Percentiles rank a stretch among this genome's conserved stretches.
These are phyloP conservation scores for Hibiscus mutabilis DNA, from an alignment of 345 rosid species.

Conservation along the genomic window DNA sequence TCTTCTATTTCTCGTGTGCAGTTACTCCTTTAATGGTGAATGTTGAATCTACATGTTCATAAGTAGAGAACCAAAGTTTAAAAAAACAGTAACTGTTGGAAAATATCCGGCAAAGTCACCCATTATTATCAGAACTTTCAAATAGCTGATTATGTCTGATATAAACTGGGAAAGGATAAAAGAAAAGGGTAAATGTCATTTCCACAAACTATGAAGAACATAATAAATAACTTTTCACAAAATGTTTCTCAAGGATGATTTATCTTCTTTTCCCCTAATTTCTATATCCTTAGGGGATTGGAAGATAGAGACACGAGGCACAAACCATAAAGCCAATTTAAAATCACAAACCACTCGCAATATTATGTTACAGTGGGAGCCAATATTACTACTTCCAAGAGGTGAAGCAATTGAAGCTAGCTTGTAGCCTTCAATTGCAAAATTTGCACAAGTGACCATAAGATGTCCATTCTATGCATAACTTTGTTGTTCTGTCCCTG, in stretches of 20 bases:
- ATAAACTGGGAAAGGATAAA: not conserved
- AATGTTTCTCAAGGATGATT: not conserved
- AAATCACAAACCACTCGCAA: conserved; percentile 22
- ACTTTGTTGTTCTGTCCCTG: conserved; percentile 69
- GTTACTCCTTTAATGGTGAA: not conserved
- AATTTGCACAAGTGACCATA: conserved; percentile 83
- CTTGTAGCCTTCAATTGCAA: conserved; percentile 59
- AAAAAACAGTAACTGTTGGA: not conserved
- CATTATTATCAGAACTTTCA: conserved; percentile 12
- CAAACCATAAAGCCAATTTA: conserved; percentile 16
- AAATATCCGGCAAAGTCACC: conserved; percentile 8
- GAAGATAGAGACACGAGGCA: conserved; percentile 17
- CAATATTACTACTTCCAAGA: conserved; percentile 15
- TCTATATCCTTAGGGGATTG: not conserved
- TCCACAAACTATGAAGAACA: conserved; percentile 9
- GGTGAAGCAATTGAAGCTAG: conserved; percentile 21
- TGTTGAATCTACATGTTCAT: not conserved
- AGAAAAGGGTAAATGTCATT: not conserved
- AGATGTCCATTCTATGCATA: conserved; percentile 84
- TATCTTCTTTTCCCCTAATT: not conserved
- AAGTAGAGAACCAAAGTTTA: not conserved
- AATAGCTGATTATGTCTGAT: conserved; percentile 12
- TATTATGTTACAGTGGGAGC: conserved; percentile 19
- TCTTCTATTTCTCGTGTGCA: not conserved
- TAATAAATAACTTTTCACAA: not conserved